Conservation (phyloP, 1,284 basidiomycete species). For the Lentinus polychrous region DNA sequence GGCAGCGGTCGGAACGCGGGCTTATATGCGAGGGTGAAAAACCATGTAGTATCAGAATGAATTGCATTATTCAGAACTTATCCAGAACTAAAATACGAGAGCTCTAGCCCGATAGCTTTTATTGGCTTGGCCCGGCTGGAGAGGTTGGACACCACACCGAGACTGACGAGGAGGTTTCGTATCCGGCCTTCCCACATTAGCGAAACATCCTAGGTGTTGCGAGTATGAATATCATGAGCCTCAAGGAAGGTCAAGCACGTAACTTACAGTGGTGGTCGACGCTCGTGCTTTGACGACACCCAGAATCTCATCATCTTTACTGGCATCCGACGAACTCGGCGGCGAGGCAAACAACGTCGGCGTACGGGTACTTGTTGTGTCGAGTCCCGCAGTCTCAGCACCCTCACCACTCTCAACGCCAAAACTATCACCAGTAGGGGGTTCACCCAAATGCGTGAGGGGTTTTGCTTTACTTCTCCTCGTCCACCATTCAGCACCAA, state of each 20-base stretch:
- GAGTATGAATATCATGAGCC: background rate
- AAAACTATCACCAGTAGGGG: too few relatives aligned
- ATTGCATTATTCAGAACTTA: slow-evolving; percentile 27
- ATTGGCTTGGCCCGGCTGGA: slow-evolving; percentile 80
- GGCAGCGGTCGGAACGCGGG: too few relatives aligned
- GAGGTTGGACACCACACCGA: slow-evolving; percentile 86
- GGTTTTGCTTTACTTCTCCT: slow-evolving; percentile 35
- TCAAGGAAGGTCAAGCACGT: background rate
- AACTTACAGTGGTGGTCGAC: slow-evolving; percentile 78
- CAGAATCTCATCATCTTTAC: slow-evolving; percentile 37
- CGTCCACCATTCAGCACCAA: slow-evolving; percentile 95
- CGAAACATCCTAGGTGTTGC: slow-evolving; percentile 62
- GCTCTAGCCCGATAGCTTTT: slow-evolving; percentile 80
- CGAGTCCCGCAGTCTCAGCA: slow-evolving; percentile 10
- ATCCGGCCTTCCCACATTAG: slow-evolving; percentile 94
- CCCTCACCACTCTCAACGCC: slow-evolving; percentile 8
- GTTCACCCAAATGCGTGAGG: slow-evolving; percentile 1
- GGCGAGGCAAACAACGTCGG: background rate
- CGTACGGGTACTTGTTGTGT: slow-evolving; percentile 10
- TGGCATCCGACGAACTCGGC: background rate
- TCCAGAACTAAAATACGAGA: slow-evolving; percentile 85
- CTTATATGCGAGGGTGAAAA: too few relatives aligned
- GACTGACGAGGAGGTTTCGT: slow-evolving; percentile 80
- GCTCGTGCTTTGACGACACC: slow-evolving; percentile 88
- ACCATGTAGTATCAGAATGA: too few relatives aligned